These are phyloP conservation scores for Pseudoneurospora amorphoporcata DNA, from an alignment of 495 filamentous ascomycete species.

Conservation along the genomic window DNA sequence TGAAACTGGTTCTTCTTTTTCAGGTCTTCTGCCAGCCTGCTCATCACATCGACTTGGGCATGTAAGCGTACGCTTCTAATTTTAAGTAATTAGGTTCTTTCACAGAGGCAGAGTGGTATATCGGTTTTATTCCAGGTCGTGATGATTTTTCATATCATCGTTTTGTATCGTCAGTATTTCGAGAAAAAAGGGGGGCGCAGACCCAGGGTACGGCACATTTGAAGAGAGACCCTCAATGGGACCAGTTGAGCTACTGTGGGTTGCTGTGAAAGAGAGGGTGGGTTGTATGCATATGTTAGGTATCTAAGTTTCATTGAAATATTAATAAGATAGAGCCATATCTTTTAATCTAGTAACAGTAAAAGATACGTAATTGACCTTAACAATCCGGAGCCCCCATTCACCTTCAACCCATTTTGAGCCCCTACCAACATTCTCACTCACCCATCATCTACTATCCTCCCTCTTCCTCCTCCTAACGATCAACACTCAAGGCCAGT, in stretches of 20 bases:
- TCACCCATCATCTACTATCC: neutral
- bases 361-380: neutral
- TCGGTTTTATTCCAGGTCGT: too few species aligned
- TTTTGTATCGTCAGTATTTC: too few species aligned
- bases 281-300: too few species aligned
- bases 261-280: too few species aligned
- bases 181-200: too few species aligned
- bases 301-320: neutral
- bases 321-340: too few species aligned
- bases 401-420: neutral
- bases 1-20: neutral
- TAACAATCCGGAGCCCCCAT: neutral
- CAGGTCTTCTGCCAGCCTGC: neutral
- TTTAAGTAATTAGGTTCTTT: neutral
- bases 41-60: neutral
- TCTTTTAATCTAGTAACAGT: too few species aligned
- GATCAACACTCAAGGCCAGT: constrained; percentile 48
- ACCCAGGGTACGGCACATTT: too few species aligned
- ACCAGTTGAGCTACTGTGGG: too few species aligned
- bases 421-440: neutral
- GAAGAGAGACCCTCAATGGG: too few species aligned
- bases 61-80: neutral
- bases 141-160: too few species aligned
- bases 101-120: neutral
- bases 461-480: neutral